These are phyloP conservation scores for Hypholoma fasciculare DNA, from an alignment of 768 basidiomycete genomes.

Conservation along the genomic window DNA sequence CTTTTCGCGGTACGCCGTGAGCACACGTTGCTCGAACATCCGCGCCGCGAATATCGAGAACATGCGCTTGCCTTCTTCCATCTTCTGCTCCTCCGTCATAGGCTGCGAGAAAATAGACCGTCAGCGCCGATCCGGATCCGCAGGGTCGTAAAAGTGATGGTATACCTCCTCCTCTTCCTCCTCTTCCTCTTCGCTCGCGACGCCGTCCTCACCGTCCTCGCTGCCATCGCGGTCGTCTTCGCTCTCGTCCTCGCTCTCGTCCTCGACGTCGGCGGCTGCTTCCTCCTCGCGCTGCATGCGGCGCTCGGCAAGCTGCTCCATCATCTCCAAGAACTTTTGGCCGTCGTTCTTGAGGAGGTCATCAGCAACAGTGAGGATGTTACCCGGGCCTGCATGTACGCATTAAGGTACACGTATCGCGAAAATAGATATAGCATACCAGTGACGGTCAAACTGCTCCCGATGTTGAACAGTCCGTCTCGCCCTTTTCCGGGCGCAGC, in stretches of 20 bases:
- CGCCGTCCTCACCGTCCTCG: conserved; percentile 60
- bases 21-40: conserved; percentile 98
- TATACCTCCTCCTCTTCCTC: conserved; percentile 65
- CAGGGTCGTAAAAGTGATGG: conserved; percentile 15
- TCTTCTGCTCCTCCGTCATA: conserved; percentile 96
- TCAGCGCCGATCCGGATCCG: not conserved
- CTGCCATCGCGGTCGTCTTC: conserved; percentile 59
- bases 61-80: conserved; percentile 99
- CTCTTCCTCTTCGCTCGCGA: conserved; percentile 62
- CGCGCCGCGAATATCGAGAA: conserved; percentile 99
- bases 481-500: conserved; percentile 36
- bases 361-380: conserved; percentile 97
- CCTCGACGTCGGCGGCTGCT: conserved; percentile 44
- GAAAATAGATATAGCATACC: conserved; percentile 42
- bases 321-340: conserved; percentile 99
- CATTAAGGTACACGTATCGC: not conserved
- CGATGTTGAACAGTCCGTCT: conserved; percentile 78
- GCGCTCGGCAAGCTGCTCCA: conserved; percentile 97
- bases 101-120: conserved; percentile 35
- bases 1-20: conserved; percentile 94
- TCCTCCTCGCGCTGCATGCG: conserved; percentile 89
- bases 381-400: conserved; percentile 66
- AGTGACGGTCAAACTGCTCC: conserved; percentile 80
- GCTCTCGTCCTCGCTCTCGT: conserved; percentile 48
- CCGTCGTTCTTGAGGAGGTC: conserved; percentile 98